Percentiles rank a stretch among this genome's conserved stretches.
Evolutionary conservation across 2,329 filamentous ascomycete genomes (phyloP).

Genomic region (Microsporum ferrugineum): DNA sequence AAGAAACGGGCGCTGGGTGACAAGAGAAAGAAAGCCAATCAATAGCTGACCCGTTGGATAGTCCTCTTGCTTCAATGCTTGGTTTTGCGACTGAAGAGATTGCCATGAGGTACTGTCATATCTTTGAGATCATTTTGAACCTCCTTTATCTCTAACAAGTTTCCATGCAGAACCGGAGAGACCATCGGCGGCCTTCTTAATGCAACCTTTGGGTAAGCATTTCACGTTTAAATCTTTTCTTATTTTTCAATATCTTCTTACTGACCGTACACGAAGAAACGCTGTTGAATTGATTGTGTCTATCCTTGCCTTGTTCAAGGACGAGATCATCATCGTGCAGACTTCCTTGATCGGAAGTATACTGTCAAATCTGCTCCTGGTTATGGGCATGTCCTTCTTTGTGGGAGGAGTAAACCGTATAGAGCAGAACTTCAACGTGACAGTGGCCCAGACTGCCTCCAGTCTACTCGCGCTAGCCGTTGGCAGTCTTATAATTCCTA

Average conservation of each 20-base stretch:
- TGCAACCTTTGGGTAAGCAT: conserved; percentile 60
- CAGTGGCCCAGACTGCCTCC: conserved; percentile 79
- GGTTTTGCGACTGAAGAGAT: conserved; percentile 87
- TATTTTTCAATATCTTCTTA: background rate
- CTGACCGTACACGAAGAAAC: conserved; percentile 38
- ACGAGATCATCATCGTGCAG: conserved; percentile 74
- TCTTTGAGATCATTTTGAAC: conserved; percentile 22
- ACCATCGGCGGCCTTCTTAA: conserved; percentile 81
- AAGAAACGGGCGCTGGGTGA: conserved; percentile 7
- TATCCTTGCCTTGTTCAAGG: conserved; percentile 64
- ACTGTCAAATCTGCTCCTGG: conserved; percentile 76
- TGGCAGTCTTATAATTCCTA: conserved; percentile 45
- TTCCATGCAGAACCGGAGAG: conserved; percentile 51
- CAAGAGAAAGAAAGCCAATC: background rate
- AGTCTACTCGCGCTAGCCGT: conserved; percentile 70
- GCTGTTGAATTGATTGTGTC: conserved; percentile 83
- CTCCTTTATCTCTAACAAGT: background rate
- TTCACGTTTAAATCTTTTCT: background rate
- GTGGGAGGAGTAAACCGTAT: conserved; percentile 70
- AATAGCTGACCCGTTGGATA: background rate
- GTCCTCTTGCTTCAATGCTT: conserved; percentile 70
- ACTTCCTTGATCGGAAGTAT: conserved; percentile 88
- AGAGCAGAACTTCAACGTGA: conserved; percentile 85
- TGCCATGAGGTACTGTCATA: conserved; percentile 32
- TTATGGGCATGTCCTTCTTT: conserved; percentile 89